Evolutionary conservation across 306 rosid genomes (phyloP), one percentile per base, ranked within the genome.

Genomic region (Dryas octopetala): DNA sequence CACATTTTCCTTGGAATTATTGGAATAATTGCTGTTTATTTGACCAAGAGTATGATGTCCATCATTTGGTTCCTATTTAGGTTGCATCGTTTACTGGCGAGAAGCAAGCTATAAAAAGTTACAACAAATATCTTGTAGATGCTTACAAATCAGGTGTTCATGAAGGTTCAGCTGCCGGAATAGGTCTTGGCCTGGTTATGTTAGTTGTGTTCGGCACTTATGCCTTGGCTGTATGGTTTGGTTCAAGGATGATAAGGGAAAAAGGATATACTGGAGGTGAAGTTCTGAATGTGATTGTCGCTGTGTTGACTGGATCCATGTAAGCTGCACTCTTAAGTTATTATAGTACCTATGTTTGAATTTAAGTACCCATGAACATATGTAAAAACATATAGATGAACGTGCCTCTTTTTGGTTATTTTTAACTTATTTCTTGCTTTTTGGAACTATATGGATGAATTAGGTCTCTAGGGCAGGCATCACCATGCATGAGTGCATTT

Each of bases 51-150:
- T 49, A 62, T 81, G 65, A 77, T 61, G 48, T 75, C 58, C 11
- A 23, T 54, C 47, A 12, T 73, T 65, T 74, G 38, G 51, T 75
- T 2, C 14, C 17, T 45, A 8, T 74, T 2, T 64, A 93, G 98
- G 98, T 93, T 72, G 96, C 93, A 32, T 91, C 98, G 15, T 93
- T 88, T 76, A 93, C 97, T 0, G 97, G 97, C 5, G 98, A 91
- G 85, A 91, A 86, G 76, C 89, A 89, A 75, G 96, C 97, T 9
- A 81, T 85, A 62, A 41, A 84, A 45, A 78, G 49, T 73, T 93
- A 93, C 74, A 81, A 80, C 45, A 88, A 80, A 66, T 86, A 74
- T 83, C 94, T 93, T 16, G 82, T 23, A 17, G 80, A 80, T 50
- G 98, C 98, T 76, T 91, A 91, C 82, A 89, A 79, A 85, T 55